These are phyloP conservation scores for Fusarium fracticaudum DNA, from an alignment of 2,329 filamentous ascomycete genomes.

Conservation along the genomic window DNA sequence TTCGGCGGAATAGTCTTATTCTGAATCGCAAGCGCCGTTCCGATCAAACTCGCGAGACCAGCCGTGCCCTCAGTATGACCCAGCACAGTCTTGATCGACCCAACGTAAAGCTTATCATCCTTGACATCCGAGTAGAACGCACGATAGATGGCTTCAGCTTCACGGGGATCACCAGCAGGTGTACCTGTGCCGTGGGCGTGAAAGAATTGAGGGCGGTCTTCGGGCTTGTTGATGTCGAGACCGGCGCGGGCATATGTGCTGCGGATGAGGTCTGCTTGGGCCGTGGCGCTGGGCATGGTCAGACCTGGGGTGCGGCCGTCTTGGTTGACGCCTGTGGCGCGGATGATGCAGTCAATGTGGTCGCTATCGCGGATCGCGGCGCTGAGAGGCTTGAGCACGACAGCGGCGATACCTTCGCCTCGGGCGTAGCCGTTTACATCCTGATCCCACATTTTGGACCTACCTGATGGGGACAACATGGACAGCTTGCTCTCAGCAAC, in stretches of 20 bases:
- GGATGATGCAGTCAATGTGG: background rate
- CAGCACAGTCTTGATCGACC: background rate
- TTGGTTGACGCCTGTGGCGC: background rate
- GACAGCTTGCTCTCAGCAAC: background rate
- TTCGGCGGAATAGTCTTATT: background rate
- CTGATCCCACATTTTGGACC: background rate
- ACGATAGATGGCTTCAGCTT: background rate
- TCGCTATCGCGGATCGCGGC: background rate
- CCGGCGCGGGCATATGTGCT: background rate
- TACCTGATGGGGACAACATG: background rate
- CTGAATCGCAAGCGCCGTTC: background rate
- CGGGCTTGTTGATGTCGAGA: background rate
- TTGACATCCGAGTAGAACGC: background rate
- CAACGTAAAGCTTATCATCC: background rate
- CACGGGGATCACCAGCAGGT: background rate
- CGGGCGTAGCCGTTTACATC: background rate
- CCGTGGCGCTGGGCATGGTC: background rate
- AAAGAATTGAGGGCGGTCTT: background rate
- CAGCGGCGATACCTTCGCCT: background rate
- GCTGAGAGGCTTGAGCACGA: background rate
- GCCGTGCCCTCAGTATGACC: background rate
- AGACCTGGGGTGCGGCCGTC: background rate
- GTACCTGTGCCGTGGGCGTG: background rate
- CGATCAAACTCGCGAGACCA: background rate
- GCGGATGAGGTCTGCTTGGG: background rate